These are phyloP conservation scores for Yamadazyma siamensis DNA, from an alignment of 1,139 yeast genomes.

Conservation along the genomic window DNA sequence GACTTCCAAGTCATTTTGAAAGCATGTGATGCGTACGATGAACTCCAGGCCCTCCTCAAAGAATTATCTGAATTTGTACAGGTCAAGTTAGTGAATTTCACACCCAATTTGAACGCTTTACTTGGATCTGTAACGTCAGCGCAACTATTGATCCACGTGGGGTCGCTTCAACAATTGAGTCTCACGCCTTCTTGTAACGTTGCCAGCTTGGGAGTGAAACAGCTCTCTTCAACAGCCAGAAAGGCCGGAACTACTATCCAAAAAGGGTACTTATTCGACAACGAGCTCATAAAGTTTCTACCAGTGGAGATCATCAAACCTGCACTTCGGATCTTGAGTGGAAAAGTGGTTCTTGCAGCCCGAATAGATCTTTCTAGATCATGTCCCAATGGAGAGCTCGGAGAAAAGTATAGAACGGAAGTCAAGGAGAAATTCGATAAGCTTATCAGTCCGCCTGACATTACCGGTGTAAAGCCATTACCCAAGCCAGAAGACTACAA, in stretches of 20 bases:
- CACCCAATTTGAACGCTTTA: slow-evolving; percentile 77
- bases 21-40: slow-evolving; percentile 48
- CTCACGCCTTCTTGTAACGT: slow-evolving; percentile 80
- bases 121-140: slow-evolving; percentile 76
- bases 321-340: slow-evolving; percentile 77
- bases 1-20: slow-evolving; percentile 39
- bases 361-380: slow-evolving; percentile 62
- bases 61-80: slow-evolving; percentile 56
- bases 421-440: slow-evolving; percentile 65
- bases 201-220: slow-evolving; percentile 71
- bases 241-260: slow-evolving; percentile 41
- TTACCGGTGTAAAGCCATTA: slow-evolving; percentile 65
- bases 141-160: slow-evolving; percentile 65
- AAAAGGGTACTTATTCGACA: slow-evolving; percentile 60
- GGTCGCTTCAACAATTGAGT: slow-evolving; percentile 70
- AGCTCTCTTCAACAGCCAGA: slow-evolving; percentile 36
- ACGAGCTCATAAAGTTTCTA: slow-evolving; percentile 49
- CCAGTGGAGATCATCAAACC: slow-evolving; percentile 63
- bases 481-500: slow-evolving; percentile 79
- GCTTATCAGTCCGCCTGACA: slow-evolving; percentile 74
- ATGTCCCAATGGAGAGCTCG: slow-evolving; percentile 51
- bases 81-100: slow-evolving; percentile 51
- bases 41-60: slow-evolving; percentile 41
- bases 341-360: slow-evolving; percentile 79
- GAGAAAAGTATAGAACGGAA: slow-evolving; percentile 57